phyloP scores from a whole-genome alignment of 306 rosid species.

The Rosa persica region DNA sequence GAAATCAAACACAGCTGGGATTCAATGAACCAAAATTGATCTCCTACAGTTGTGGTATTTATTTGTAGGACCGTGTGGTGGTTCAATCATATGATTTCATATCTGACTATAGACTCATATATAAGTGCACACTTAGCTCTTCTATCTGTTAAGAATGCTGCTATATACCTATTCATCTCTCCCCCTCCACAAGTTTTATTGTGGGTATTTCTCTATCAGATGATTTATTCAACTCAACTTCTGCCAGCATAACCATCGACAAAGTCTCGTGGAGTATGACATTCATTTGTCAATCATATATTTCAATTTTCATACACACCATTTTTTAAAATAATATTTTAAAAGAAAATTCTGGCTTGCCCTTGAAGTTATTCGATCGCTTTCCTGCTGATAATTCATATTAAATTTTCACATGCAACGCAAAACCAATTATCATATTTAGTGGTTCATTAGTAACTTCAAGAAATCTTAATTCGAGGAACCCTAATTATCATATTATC shows the following conservation, averaged over 20 bases:
- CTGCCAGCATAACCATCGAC: neutral
- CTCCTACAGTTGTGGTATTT: neutral
- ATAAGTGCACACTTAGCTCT: neutral
- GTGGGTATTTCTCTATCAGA: neutral
- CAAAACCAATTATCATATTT: no score
- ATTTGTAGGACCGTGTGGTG: neutral
- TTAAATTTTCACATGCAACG: no score
- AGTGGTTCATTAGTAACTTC: neutral
- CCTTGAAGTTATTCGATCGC: neutral
- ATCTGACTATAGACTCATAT: neutral
- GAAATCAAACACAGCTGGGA: neutral
- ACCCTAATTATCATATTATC: neutral
- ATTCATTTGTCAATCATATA: neutral
- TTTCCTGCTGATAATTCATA: neutral
- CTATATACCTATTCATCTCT: neutral
- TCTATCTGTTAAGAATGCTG: neutral
- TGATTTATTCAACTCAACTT: neutral
- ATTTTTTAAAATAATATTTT: no score
- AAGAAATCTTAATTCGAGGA: neutral
- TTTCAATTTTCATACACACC: neutral
- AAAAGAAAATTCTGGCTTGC: neutral
- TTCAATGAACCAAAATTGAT: slow-evolving; percentile 1
- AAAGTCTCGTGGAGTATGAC: neutral
- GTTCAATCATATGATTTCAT: neutral
- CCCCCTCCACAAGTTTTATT: slow-evolving; percentile 12